Evolutionary conservation across 169 alveolate genomes (phyloP).

Genomic region (Haemoproteus tartakovskyi): DNA sequence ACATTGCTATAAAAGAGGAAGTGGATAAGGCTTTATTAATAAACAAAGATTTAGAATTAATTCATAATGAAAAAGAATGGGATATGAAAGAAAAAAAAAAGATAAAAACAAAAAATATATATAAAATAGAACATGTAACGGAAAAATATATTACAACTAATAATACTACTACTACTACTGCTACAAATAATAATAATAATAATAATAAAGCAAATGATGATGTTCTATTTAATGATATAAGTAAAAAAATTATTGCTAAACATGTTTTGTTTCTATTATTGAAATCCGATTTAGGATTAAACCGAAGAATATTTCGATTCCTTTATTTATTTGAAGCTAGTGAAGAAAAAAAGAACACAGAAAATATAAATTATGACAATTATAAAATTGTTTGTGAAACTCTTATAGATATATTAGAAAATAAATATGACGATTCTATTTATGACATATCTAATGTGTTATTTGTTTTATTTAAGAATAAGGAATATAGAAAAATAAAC

Average conservation of each 20-base stretch:
- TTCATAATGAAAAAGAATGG: neutral
- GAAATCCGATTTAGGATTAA: constrained; percentile 30
- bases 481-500: constrained; percentile 14
- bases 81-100: neutral
- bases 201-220: neutral
- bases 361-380: constrained; percentile 8
- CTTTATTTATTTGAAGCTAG: constrained; percentile 32
- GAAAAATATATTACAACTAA: too few relatives aligned
- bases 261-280: constrained; percentile 26
- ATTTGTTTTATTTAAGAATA: constrained; percentile 15
- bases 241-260: constrained; percentile 27
- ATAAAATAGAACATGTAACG: neutral
- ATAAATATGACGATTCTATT: constrained; percentile 17
- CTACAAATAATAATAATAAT: too few relatives aligned
- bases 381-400: constrained; percentile 21
- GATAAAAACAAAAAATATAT: neutral
- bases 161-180: too few relatives aligned
- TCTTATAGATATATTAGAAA: constrained; percentile 15
- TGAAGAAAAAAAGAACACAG: constrained; percentile 23
- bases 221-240: constrained; percentile 11
- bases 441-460: constrained; percentile 2
- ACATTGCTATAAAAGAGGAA: neutral
- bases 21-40: too few relatives aligned
- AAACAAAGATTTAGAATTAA: too few relatives aligned
- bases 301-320: constrained; percentile 29